These are phyloP conservation scores for Syzygium aromaticum DNA, from an alignment of 345 rosid species.

Conservation along the genomic window DNA sequence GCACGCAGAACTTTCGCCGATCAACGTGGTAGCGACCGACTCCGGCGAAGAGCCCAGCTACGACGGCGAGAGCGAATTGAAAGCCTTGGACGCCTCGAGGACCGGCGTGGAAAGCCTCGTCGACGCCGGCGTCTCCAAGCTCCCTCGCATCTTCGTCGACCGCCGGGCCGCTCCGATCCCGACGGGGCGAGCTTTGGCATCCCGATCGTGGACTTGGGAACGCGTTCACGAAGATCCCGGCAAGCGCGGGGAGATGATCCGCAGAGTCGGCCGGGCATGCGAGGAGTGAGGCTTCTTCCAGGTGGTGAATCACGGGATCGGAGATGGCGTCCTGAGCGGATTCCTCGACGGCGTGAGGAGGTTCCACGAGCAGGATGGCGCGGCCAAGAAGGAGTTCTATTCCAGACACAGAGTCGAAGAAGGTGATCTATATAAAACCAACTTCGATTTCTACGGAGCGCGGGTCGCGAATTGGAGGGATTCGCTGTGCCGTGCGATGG, in stretches of 20 bases:
- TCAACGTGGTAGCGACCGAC: too few relatives aligned
- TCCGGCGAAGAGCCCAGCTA: not conserved
- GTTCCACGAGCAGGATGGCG: constrained; percentile 31
- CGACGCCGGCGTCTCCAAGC: constrained; percentile 19
- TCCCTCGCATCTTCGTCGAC: constrained; percentile 23
- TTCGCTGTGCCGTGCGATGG: constrained; percentile 21
- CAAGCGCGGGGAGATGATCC: constrained; percentile 2
- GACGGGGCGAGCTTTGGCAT: not conserved
- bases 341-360: constrained; percentile 19
- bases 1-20: too few relatives aligned
- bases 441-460: constrained; percentile 25
- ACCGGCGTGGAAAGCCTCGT: constrained; percentile 36
- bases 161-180: not conserved
- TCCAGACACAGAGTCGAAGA: constrained; percentile 10
- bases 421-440: constrained; percentile 19
- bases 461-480: constrained; percentile 39
- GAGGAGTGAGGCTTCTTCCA: constrained; percentile 44
- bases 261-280: constrained; percentile 17
- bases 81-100: constrained; percentile 16
- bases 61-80: constrained; percentile 14
- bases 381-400: constrained; percentile 25
- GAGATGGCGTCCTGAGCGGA: constrained; percentile 14
- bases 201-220: constrained; percentile 29
- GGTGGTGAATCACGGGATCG: constrained; percentile 44
- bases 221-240: not conserved